phyloP scores from a whole-genome alignment of 441 rosid genomes.

The Arabidopsis lyrata region DNA sequence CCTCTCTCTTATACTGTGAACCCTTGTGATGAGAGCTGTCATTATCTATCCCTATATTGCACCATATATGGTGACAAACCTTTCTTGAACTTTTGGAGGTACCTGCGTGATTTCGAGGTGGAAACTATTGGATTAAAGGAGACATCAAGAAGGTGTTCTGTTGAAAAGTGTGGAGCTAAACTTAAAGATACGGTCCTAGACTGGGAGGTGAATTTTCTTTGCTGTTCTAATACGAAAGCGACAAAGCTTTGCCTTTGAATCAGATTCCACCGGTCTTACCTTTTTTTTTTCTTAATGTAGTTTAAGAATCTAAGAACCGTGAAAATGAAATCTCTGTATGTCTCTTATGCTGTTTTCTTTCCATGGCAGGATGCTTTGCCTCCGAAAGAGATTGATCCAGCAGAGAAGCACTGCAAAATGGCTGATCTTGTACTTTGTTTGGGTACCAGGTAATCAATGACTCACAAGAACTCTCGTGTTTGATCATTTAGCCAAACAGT shows the following conservation, averaged over 20 bases:
- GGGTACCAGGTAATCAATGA: slow-evolving; percentile 78
- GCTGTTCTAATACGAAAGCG: neutral
- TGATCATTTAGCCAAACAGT: neutral
- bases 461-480: slow-evolving; percentile 23
- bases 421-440: slow-evolving; percentile 93
- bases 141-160: slow-evolving; percentile 82
- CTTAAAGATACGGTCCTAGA: slow-evolving; percentile 95
- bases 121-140: slow-evolving; percentile 96
- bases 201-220: slow-evolving; percentile 80
- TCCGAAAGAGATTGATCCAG: slow-evolving; percentile 76
- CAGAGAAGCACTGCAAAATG: slow-evolving; percentile 87
- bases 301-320: neutral
- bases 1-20: neutral
- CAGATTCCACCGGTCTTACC: neutral
- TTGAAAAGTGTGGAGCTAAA: slow-evolving; percentile 74
- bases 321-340: neutral
- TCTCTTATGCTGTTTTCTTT: slow-evolving; percentile 17
- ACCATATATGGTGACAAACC: slow-evolving; percentile 5
- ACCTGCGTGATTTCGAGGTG: slow-evolving; percentile 91
- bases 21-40: slow-evolving; percentile 18
- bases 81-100: slow-evolving; percentile 57
- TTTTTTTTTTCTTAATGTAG: slow-evolving; percentile 6
- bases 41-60: neutral
- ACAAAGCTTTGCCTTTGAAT: neutral
- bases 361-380: slow-evolving; percentile 89